phyloP scores from a whole-genome alignment of 2,329 filamentous ascomycete genomes.

The Xylaria polymorpha region DNA sequence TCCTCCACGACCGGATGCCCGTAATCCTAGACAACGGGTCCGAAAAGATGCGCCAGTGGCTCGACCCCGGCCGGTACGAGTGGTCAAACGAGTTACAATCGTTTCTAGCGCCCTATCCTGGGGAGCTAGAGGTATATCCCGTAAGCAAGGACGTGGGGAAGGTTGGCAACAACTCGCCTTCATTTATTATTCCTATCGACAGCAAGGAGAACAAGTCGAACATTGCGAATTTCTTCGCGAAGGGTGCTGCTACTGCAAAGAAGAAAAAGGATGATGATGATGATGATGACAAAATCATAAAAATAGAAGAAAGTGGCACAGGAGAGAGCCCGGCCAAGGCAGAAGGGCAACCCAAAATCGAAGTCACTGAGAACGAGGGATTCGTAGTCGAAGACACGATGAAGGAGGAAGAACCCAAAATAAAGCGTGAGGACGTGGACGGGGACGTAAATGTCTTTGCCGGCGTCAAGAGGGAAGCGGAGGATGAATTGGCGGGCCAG shows the following conservation, averaged over 20 bases:
- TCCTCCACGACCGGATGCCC: slow-evolving; percentile 95
- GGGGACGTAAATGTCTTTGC: background rate
- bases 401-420: slow-evolving; percentile 12
- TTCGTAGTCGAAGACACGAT: slow-evolving; percentile 37
- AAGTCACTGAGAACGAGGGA: slow-evolving; percentile 43
- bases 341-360: slow-evolving; percentile 42
- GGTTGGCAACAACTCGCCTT: slow-evolving; percentile 88
- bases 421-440: slow-evolving; percentile 30
- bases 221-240: slow-evolving; percentile 92
- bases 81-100: slow-evolving; percentile 85
- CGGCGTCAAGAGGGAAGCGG: slow-evolving; percentile 47
- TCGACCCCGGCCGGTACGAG: slow-evolving; percentile 76
- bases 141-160: slow-evolving; percentile 93
- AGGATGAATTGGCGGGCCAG: slow-evolving; percentile 35
- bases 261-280: background rate
- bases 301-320: slow-evolving; percentile 11
- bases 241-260: slow-evolving; percentile 52
- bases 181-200: slow-evolving; percentile 83
- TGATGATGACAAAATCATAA: background rate
- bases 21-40: slow-evolving; percentile 86
- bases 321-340: slow-evolving; percentile 7
- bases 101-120: slow-evolving; percentile 81
- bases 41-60: slow-evolving; percentile 76
- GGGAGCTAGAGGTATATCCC: slow-evolving; percentile 84
- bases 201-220: slow-evolving; percentile 91